phyloP scores from a whole-genome alignment of 1,284 basidiomycete genomes.

The Ganoderma multipileum region DNA sequence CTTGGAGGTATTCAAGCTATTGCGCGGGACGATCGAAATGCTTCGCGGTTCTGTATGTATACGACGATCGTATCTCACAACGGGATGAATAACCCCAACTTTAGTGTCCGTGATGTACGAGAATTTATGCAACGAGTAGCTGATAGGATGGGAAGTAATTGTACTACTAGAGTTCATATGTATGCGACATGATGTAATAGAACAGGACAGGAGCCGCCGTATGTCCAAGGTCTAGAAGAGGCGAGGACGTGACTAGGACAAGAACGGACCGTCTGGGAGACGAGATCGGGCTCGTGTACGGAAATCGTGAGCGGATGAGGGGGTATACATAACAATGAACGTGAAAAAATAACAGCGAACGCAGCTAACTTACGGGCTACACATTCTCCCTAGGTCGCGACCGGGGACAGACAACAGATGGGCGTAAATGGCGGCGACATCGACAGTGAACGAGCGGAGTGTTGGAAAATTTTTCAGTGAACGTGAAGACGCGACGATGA shows the following conservation, averaged over 20 bases:
- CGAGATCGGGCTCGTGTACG: background rate
- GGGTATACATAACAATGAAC: background rate
- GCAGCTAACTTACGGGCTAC: slow-evolving; percentile 2
- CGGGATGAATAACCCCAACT: background rate
- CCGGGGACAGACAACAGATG: background rate
- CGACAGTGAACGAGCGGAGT: background rate
- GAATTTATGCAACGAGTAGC: slow-evolving; percentile 1
- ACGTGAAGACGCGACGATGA: background rate
- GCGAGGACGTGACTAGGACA: background rate
- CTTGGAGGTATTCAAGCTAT: background rate
- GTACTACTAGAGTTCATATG: background rate
- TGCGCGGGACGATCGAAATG: background rate
- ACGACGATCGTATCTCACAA: slow-evolving; percentile 2
- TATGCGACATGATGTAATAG: background rate
- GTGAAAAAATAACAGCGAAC: background rate
- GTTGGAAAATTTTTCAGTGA: background rate
- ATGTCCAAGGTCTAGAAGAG: background rate
- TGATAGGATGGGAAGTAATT: background rate
- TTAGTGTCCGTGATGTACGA: background rate
- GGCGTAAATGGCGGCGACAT: background rate
- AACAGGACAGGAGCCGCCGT: background rate
- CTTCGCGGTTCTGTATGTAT: background rate
- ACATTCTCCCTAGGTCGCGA: background rate
- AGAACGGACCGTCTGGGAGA: background rate
- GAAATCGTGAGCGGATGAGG: background rate